phyloP scores from a whole-genome alignment of 2,329 filamentous ascomycete genomes.

The Cryphonectria radicalis region DNA sequence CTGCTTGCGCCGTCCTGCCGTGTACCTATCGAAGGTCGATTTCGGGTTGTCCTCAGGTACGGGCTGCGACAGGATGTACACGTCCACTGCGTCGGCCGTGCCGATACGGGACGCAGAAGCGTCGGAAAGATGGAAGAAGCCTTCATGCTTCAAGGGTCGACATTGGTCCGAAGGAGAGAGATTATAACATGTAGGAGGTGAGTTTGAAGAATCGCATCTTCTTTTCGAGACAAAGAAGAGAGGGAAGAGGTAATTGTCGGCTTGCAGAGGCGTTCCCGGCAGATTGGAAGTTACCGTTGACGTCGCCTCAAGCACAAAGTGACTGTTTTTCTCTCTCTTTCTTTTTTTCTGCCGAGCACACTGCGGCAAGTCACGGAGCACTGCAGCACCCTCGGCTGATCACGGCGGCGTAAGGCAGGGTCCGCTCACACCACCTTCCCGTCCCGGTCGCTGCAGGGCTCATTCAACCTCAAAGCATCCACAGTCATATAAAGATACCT shows the following conservation, averaged over 20 bases:
- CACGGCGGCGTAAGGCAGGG: not conserved
- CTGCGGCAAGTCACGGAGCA: not conserved
- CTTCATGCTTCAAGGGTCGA: constrained; percentile 24
- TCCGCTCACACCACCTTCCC: not conserved
- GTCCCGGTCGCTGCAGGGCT: not conserved
- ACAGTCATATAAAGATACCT: not conserved
- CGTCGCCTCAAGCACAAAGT: constrained; percentile 6
- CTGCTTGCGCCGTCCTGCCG: constrained; percentile 12
- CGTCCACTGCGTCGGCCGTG: constrained; percentile 22
- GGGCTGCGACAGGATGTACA: constrained; percentile 26
- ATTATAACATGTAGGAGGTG: not conserved
- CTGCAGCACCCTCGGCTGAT: not conserved
- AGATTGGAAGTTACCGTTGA: not conserved
- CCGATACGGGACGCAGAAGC: constrained; percentile 23
- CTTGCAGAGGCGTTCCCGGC: not conserved
- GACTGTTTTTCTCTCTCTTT: not conserved
- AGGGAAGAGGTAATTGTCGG: not conserved
- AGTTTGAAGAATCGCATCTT: not conserved
- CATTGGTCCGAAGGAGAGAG: not conserved
- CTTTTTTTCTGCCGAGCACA: constrained; percentile 2
- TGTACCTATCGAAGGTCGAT: not conserved
- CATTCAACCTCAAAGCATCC: not conserved
- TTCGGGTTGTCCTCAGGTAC: constrained; percentile 6
- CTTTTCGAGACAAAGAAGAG: not conserved
- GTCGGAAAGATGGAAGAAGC: constrained; percentile 24